Percentiles rank a stretch among this genome's conserved stretches.
Conservation (phyloP, 768 basidiomycete species). For the Cystobasidium ongulense region DNA sequence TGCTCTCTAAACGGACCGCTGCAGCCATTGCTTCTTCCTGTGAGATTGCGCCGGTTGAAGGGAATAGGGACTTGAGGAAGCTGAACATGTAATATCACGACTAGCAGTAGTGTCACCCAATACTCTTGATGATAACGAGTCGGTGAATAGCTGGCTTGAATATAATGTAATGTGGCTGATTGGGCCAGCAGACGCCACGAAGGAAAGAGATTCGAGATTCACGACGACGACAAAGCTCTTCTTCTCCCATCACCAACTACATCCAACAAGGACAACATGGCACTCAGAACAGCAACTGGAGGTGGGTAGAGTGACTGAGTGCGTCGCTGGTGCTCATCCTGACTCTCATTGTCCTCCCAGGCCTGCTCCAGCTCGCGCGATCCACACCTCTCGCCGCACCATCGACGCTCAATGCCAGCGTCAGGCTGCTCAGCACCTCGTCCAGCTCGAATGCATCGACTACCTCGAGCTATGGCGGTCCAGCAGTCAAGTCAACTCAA, state of each 20-base stretch:
- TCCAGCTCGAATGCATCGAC: neutral
- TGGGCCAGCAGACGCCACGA: neutral
- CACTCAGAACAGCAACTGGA: neutral
- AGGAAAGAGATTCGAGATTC: neutral
- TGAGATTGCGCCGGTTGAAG: neutral
- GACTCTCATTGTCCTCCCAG: neutral
- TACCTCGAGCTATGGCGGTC: neutral
- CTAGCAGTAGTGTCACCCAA: no score
- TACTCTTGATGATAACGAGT: no score
- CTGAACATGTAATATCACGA: slow-evolving; percentile 14
- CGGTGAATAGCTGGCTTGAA: neutral
- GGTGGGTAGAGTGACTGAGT: neutral
- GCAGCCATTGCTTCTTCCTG: slow-evolving; percentile 17
- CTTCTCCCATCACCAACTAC: no score
- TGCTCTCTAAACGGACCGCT: neutral
- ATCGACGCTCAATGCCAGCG: neutral
- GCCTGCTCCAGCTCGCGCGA: slow-evolving; percentile 15
- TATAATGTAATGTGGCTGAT: neutral
- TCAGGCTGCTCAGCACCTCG: neutral
- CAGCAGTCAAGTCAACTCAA: neutral
- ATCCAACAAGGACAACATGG: neutral
- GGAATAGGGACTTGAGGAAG: slow-evolving; percentile 15
- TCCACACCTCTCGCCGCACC: slow-evolving; percentile 11
- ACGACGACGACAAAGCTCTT: no score
- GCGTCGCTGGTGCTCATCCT: neutral